Conservation (phyloP, 2,329 filamentous ascomycete species). For the Hypoxylon sp. region DNA sequence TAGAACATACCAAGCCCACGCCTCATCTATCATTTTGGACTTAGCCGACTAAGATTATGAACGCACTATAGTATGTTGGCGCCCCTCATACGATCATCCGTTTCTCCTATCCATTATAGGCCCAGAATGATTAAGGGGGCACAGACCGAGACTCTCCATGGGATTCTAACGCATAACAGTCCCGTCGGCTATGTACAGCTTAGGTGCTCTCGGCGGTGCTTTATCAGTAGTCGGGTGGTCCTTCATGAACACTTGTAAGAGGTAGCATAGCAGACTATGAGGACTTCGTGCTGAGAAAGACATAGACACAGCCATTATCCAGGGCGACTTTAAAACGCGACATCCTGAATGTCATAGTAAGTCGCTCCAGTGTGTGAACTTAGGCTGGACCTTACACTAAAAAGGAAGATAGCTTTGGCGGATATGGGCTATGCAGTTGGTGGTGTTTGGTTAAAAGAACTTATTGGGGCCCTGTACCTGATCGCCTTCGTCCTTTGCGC, state of each 20-base stretch:
- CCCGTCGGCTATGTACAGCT: constrained; percentile 49
- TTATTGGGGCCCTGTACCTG: constrained; percentile 70
- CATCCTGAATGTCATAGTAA: constrained; percentile 47
- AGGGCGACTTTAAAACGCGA: constrained; percentile 46
- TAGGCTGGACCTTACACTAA: background rate
- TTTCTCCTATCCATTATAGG: background rate
- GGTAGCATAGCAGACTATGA: constrained; percentile 8
- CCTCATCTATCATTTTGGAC: background rate
- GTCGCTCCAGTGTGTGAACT: background rate
- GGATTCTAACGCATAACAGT: constrained; percentile 39
- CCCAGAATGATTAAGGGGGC: background rate
- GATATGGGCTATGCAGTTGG: constrained; percentile 62
- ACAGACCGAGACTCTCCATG: background rate
- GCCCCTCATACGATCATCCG: background rate
- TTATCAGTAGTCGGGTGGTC: constrained; percentile 49
- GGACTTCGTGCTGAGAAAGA: background rate
- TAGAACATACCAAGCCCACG: too few species aligned
- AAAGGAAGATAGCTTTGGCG: constrained; percentile 21
- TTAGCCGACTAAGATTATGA: constrained; percentile 2
- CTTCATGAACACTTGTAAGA: constrained; percentile 48
- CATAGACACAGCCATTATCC: constrained; percentile 43
- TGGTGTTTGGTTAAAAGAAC: constrained; percentile 65
- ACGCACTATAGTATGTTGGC: constrained; percentile 24
- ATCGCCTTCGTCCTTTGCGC: constrained; percentile 70
- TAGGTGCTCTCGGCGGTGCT: constrained; percentile 49